These are phyloP conservation scores for Pleurotus djamor DNA, from an alignment of 768 basidiomycete species.

Conservation along the genomic window DNA sequence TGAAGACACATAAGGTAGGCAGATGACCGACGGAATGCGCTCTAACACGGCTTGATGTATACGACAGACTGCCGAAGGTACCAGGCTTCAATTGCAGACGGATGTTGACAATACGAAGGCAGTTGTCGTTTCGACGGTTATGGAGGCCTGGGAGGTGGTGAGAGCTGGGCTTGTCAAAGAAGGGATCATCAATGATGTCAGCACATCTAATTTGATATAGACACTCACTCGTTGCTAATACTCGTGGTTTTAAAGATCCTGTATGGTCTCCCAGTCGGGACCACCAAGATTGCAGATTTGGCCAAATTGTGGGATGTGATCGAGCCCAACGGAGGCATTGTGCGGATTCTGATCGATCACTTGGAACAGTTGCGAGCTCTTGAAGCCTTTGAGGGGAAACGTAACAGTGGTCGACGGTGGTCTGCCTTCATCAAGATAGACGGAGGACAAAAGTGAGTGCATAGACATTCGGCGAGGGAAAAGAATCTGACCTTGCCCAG, in stretches of 20 bases:
- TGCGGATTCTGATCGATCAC: constrained; percentile 76
- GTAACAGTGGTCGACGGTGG: constrained; percentile 49
- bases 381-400: constrained; percentile 53
- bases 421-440: constrained; percentile 82
- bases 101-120: constrained; percentile 50
- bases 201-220: background rate
- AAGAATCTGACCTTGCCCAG: constrained; percentile 31
- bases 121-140: constrained; percentile 78
- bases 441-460: constrained; percentile 67
- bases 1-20: constrained; percentile 80
- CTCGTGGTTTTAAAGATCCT: constrained; percentile 55
- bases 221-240: background rate
- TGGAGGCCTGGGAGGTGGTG: constrained; percentile 79
- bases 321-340: constrained; percentile 47
- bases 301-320: constrained; percentile 57
- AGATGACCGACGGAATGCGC: background rate
- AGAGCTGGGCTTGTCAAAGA: constrained; percentile 67
- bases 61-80: constrained; percentile 71
- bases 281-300: constrained; percentile 73
- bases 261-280: constrained; percentile 71
- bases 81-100: constrained; percentile 64
- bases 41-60: constrained; percentile 3
- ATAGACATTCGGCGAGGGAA: background rate
- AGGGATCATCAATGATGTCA: constrained; percentile 74
- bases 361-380: constrained; percentile 67